Percentiles rank a stretch among this genome's conserved stretches.
Evolutionary conservation across 495 filamentous ascomycete genomes (phyloP).

Genomic region (Penicillium coprophilum): DNA sequence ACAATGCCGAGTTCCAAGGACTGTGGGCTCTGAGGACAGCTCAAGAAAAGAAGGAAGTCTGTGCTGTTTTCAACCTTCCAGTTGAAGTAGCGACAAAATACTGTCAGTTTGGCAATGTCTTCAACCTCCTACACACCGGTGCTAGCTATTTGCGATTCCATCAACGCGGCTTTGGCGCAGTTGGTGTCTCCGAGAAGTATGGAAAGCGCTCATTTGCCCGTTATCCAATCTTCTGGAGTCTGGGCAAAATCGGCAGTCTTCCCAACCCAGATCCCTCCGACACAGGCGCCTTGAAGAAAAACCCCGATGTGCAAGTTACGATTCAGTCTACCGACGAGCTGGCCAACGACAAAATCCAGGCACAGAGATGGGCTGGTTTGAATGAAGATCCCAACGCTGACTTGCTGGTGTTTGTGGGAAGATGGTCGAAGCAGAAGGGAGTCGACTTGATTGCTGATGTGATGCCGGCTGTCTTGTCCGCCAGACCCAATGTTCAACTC

Average conservation of each 20-base stretch:
- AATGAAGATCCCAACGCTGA: constrained; percentile 59
- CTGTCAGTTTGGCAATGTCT: constrained; percentile 68
- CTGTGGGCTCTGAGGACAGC: constrained; percentile 73
- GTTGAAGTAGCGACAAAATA: constrained; percentile 51
- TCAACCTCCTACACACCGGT: constrained; percentile 69
- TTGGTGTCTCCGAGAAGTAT: constrained; percentile 76
- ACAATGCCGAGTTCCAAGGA: constrained; percentile 74
- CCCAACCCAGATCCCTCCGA: constrained; percentile 78
- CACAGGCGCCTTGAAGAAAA: constrained; percentile 48
- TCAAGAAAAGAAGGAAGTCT: constrained; percentile 65
- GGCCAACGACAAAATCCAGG: constrained; percentile 50
- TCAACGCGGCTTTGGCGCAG: constrained; percentile 72
- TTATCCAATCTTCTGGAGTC: constrained; percentile 77
- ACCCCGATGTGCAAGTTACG: constrained; percentile 32
- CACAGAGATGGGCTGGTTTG: constrained; percentile 67
- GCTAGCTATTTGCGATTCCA: constrained; percentile 71
- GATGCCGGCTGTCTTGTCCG: constrained; percentile 61
- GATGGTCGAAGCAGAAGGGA: constrained; percentile 71
- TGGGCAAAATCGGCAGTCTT: constrained; percentile 66
- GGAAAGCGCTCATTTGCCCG: constrained; percentile 71
- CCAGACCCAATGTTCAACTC: constrained; percentile 60
- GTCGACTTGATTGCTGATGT: constrained; percentile 70
- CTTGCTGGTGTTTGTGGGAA: constrained; percentile 68
- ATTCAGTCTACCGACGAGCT: constrained; percentile 47
- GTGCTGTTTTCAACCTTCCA: constrained; percentile 62